These are phyloP conservation scores for Apodospora peruviana DNA, from an alignment of 495 filamentous ascomycete genomes.

Conservation along the genomic window DNA sequence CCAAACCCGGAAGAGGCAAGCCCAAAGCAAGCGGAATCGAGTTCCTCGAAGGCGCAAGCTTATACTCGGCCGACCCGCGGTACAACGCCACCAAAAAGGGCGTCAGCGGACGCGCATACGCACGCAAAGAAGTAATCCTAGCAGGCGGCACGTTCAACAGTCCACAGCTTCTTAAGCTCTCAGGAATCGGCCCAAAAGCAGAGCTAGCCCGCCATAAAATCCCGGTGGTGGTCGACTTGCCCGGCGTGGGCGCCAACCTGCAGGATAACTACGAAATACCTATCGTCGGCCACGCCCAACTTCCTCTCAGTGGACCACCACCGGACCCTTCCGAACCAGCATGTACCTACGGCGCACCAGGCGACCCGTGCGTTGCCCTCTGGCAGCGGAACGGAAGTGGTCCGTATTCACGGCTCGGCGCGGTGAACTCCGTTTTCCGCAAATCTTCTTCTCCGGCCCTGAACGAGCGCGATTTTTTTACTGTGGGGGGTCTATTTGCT, in stretches of 20 bases:
- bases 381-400: conserved; percentile 6
- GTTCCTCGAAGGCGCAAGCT: conserved; percentile 27
- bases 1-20: conserved; percentile 5
- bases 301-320: conserved; percentile 6
- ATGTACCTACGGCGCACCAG: conserved; percentile 17
- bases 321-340: conserved; percentile 6
- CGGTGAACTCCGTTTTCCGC: conserved; percentile 13
- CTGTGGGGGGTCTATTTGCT: conserved; percentile 28
- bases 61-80: conserved; percentile 38
- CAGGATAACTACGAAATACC: conserved; percentile 47
- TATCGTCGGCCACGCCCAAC: conserved; percentile 15
- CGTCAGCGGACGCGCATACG: conserved; percentile 14
- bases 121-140: conserved; percentile 46
- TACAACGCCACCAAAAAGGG: conserved; percentile 15
- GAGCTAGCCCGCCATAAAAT: conserved; percentile 46
- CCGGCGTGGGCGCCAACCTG: conserved; percentile 52
- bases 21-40: conserved; percentile 34
- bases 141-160: conserved; percentile 52
- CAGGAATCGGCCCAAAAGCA: conserved; percentile 46
- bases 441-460: conserved; percentile 2
- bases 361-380: conserved; percentile 14
- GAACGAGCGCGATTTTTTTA: conserved; percentile 14
- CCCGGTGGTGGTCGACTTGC: conserved; percentile 39
- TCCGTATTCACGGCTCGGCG: conserved; percentile 5
- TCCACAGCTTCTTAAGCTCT: conserved; percentile 51